Conservation (phyloP, 192 early-diverging fungal genomes). For the Diversispora eburnea region DNA sequence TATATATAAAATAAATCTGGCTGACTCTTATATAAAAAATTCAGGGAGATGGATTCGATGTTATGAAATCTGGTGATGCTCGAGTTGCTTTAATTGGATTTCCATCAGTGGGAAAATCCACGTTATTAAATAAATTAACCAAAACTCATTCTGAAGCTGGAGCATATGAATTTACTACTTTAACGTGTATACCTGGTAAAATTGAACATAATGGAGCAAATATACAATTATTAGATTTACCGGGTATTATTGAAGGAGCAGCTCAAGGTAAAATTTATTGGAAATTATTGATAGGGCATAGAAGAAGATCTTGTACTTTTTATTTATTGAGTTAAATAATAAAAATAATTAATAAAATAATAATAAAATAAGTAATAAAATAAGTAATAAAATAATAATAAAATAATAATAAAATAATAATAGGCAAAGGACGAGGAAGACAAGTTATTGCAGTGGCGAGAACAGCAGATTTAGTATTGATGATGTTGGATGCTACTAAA, state of each 20-base stretch:
- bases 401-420: too few relatives aligned
- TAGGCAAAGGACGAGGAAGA: slow-evolving; percentile 83
- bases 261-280: slow-evolving; percentile 62
- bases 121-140: slow-evolving; percentile 86
- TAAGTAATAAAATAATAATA: neutral
- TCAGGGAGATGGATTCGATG: slow-evolving; percentile 93
- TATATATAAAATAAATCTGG: too few relatives aligned
- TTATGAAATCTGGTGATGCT: slow-evolving; percentile 95
- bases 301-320: too few relatives aligned
- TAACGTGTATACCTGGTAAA: slow-evolving; percentile 94
- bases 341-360: too few relatives aligned
- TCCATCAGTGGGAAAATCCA: slow-evolving; percentile 99
- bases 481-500: slow-evolving; percentile 99
- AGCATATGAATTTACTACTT: slow-evolving; percentile 93
- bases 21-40: neutral
- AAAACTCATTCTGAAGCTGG: slow-evolving; percentile 87
- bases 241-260: slow-evolving; percentile 98
- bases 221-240: slow-evolving; percentile 97
- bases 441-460: slow-evolving; percentile 98
- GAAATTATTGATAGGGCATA: too few relatives aligned
- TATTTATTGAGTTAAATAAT: neutral
- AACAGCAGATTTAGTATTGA: slow-evolving; percentile 93
- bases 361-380: too few relatives aligned
- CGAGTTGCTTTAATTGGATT: slow-evolving; percentile 94
- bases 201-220: slow-evolving; percentile 93